Evolutionary conservation across 345 rosid species (phyloP).

Genomic region (Crucihimalaya himalaica): DNA sequence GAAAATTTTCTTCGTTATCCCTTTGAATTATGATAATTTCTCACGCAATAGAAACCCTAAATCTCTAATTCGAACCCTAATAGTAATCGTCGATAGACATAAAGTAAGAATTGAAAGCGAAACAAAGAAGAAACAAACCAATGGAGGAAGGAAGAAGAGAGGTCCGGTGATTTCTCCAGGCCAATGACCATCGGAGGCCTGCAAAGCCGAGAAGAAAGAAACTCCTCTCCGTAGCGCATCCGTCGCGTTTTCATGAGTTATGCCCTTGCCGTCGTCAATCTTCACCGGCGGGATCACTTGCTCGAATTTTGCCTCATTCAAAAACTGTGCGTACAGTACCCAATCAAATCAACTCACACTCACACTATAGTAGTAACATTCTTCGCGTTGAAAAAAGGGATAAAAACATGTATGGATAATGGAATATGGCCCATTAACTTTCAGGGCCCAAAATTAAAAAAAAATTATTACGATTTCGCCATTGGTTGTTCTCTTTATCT

Average conservation of each 20-base stretch:
- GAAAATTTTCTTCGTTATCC: neutral
- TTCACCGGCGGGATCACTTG: constrained; percentile 44
- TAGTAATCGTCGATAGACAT: neutral
- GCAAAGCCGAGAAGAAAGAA: constrained; percentile 56
- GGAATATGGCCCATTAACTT: neutral
- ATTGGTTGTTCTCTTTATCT: neutral
- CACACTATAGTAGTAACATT: neutral
- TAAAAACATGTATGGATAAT: neutral
- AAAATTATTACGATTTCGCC: neutral
- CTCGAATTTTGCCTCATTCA: constrained; percentile 38
- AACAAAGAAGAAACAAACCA: constrained; percentile 35
- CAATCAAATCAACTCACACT: neutral
- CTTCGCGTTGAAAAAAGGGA: neutral
- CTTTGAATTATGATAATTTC: neutral
- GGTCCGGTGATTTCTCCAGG: constrained; percentile 69
- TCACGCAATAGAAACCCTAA: neutral
- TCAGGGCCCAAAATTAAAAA: neutral
- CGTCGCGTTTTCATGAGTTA: constrained; percentile 45
- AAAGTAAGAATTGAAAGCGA: neutral
- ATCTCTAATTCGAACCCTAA: neutral
- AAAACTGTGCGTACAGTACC: constrained; percentile 12
- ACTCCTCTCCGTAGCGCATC: constrained; percentile 52
- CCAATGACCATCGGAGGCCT: constrained; percentile 74
- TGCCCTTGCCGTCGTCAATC: constrained; percentile 38
- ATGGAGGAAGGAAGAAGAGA: constrained; percentile 63